These are phyloP conservation scores for Cladophialophora psammophila DNA, from an alignment of 2,329 filamentous ascomycete genomes.

Conservation along the genomic window DNA sequence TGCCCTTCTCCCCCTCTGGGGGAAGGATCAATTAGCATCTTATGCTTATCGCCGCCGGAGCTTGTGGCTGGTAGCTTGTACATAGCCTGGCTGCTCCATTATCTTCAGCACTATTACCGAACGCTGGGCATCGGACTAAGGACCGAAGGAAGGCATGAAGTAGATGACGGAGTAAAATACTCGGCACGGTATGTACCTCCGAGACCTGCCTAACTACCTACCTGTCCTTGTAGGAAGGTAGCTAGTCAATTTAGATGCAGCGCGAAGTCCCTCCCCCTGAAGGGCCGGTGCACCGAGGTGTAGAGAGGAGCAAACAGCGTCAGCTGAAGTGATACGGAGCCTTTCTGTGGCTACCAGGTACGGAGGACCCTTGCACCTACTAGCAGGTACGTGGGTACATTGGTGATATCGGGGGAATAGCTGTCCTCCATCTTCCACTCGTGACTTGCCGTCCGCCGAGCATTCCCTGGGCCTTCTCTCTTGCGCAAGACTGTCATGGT, in stretches of 20 bases:
- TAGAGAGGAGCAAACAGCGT: neutral
- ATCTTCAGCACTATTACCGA: neutral
- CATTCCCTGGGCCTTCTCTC: too few relatives aligned
- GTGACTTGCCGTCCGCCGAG: too few relatives aligned
- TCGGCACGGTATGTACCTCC: too few relatives aligned
- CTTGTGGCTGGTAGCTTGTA: neutral
- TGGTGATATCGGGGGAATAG: too few relatives aligned
- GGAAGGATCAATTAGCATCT: neutral
- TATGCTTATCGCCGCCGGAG: neutral
- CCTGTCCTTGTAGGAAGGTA: neutral
- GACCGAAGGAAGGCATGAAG: neutral
- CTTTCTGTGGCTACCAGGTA: neutral
- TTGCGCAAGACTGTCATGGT: too few relatives aligned
- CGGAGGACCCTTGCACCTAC: neutral
- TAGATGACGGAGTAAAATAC: too few relatives aligned
- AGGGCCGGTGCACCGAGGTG: neutral
- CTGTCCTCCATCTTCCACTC: too few relatives aligned
- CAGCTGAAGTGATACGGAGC: slow-evolving; percentile 20
- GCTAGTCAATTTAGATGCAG: too few relatives aligned
- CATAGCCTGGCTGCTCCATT: neutral
- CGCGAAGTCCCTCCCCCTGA: neutral
- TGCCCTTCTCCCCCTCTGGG: too few relatives aligned
- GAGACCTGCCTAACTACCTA: too few relatives aligned
- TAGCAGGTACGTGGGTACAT: too few relatives aligned
- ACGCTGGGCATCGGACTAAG: neutral